A percentile compares a stretch with the other conserved stretches of the same genome.
Conservation (phyloP, 441 rosid genomes). For the Biscutella laevigata region DNA sequence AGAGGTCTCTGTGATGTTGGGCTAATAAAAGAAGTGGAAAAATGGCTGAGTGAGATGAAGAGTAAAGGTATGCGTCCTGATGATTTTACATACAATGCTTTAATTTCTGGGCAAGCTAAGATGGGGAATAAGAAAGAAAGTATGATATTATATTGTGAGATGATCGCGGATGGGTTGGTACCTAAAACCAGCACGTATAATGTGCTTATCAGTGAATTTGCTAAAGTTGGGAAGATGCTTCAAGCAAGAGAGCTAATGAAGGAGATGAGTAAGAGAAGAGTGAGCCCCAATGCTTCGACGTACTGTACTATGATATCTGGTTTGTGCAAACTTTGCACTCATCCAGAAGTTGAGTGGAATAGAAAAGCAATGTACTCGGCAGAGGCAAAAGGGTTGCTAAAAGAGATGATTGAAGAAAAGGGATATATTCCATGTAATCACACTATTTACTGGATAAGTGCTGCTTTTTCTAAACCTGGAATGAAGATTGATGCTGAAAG, state of each 20-base stretch:
- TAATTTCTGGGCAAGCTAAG: slow-evolving; percentile 63
- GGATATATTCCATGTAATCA: slow-evolving; percentile 53
- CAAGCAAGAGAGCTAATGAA: slow-evolving; percentile 73
- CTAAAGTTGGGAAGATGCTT: slow-evolving; percentile 61
- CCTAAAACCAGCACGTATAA: slow-evolving; percentile 77
- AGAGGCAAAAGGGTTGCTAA: slow-evolving; percentile 53
- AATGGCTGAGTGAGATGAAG: slow-evolving; percentile 52
- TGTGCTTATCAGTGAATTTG: slow-evolving; percentile 57
- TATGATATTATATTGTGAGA: slow-evolving; percentile 59
- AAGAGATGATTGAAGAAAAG: slow-evolving; percentile 59
- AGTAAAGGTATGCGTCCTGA: slow-evolving; percentile 48
- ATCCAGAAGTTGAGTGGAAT: slow-evolving; percentile 41
- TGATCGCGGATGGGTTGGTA: slow-evolving; percentile 66
- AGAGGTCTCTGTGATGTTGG: slow-evolving; percentile 49
- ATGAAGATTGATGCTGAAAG: slow-evolving; percentile 46
- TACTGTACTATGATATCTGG: slow-evolving; percentile 69
- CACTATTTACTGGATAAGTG: slow-evolving; percentile 53
- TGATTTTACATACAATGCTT: slow-evolving; percentile 56
- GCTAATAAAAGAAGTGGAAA: slow-evolving; percentile 40
- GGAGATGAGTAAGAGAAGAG: slow-evolving; percentile 67
- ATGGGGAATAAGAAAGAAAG: slow-evolving; percentile 63
- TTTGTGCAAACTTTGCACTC: slow-evolving; percentile 54
- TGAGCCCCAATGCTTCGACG: slow-evolving; percentile 54
- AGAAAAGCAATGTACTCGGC: slow-evolving; percentile 38
- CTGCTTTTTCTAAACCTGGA: slow-evolving; percentile 58